phyloP scores from a whole-genome alignment of 495 filamentous ascomycete species.

The Penicillium arizonense region DNA sequence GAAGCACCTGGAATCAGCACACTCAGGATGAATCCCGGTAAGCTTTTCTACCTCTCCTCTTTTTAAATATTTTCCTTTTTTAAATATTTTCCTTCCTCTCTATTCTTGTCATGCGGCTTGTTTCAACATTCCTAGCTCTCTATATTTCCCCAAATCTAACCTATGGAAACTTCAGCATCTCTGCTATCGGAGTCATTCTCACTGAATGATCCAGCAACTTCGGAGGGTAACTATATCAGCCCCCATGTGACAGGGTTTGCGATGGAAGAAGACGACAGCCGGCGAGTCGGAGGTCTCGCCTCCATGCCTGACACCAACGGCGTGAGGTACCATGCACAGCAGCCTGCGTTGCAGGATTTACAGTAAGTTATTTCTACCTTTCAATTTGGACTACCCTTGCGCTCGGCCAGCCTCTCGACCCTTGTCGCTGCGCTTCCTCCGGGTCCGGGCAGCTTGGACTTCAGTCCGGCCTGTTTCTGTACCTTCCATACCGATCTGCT shows the following conservation, averaged over 20 bases:
- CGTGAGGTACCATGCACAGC: slow-evolving; percentile 46
- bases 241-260: slow-evolving; percentile 36
- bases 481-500: slow-evolving; percentile 31
- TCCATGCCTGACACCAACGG: slow-evolving; percentile 47
- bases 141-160: slow-evolving; percentile 12
- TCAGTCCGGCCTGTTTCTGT: slow-evolving; percentile 29
- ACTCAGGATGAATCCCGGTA: slow-evolving; percentile 30
- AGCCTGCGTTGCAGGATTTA: slow-evolving; percentile 44
- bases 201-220: slow-evolving; percentile 38
- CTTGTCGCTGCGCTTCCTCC: slow-evolving; percentile 40
- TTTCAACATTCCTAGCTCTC: background rate
- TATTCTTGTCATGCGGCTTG: slow-evolving; percentile 4
- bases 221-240: slow-evolving; percentile 42
- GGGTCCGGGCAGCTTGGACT: slow-evolving; percentile 33
- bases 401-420: slow-evolving; percentile 32
- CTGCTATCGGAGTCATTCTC: slow-evolving; percentile 38
- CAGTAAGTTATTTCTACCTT: slow-evolving; percentile 46
- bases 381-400: slow-evolving; percentile 37
- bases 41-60: background rate
- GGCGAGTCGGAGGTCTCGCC: slow-evolving; percentile 42
- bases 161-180: slow-evolving; percentile 25
- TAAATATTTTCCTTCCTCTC: slow-evolving; percentile 5
- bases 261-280: slow-evolving; percentile 43
- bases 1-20: slow-evolving; percentile 20
- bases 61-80: too few species aligned